Conservation (phyloP, 2,329 filamentous ascomycete species). For the Capronia epimyces region DNA sequence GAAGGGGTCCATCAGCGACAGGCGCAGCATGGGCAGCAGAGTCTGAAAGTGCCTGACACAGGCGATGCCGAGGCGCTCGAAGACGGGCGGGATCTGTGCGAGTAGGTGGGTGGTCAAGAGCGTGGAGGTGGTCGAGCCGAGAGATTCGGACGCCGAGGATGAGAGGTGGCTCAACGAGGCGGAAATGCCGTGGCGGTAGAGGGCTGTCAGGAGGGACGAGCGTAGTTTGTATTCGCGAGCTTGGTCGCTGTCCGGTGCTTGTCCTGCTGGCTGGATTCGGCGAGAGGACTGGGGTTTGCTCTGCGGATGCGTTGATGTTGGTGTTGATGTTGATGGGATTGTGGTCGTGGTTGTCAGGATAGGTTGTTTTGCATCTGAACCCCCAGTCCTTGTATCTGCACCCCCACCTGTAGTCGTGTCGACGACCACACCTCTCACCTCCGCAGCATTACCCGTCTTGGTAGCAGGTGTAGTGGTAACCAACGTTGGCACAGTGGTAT, state of each 20-base stretch:
- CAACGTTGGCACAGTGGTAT: too few species aligned
- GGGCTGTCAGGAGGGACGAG: conserved; percentile 42
- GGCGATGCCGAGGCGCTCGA: conserved; percentile 36
- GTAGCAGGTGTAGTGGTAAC: not conserved
- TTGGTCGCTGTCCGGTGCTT: conserved; percentile 18
- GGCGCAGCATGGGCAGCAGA: conserved; percentile 61
- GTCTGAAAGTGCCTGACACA: conserved; percentile 48
- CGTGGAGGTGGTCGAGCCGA: conserved; percentile 40
- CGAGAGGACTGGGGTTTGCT: conserved; percentile 24
- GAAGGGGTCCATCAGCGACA: conserved; percentile 65
- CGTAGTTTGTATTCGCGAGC: conserved; percentile 32
- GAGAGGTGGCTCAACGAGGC: conserved; percentile 40
- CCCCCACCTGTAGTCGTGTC: too few species aligned
- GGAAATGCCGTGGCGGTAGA: conserved; percentile 42
- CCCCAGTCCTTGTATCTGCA: too few species aligned
- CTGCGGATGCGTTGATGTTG: conserved; percentile 18
- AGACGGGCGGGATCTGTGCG: conserved; percentile 29
- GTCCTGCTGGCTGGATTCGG: not conserved
- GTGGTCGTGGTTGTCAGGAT: too few species aligned
- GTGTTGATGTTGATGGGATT: not conserved
- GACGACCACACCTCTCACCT: too few species aligned
- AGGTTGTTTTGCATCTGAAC: too few species aligned
- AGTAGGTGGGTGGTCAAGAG: conserved; percentile 47
- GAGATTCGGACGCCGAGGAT: conserved; percentile 38
- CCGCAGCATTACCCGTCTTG: not conserved